Base-by-base conservation (phyloP, 2,329 filamentous ascomycete genomes). In the Sarocladium strictum region DNA sequence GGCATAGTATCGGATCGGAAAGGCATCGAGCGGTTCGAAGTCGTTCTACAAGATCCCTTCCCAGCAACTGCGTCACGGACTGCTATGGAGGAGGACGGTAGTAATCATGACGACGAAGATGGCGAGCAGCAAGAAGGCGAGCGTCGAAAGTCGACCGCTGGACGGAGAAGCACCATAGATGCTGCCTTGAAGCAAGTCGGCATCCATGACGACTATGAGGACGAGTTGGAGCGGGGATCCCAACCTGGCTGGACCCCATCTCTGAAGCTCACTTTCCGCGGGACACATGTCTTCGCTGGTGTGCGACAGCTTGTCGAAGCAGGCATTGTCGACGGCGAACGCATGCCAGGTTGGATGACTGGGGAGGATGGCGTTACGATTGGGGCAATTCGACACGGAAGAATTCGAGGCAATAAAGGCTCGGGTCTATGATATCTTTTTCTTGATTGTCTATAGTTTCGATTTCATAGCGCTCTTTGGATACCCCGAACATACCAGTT, bases 321-420 rank as follows among this genome's bases (percentile, higher is more conserved):
- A 15, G 90, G 89, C 0, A 77, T 89, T 52, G 74, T 96, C 24
- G 84, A 95, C 64, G 86, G 89, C 1, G 79, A 85, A 62, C 81
- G 76, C 54, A 92, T 95, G 87, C 90, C 91, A 0, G 87, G 87
- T 0, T 96, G 90, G 90, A 86, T 96, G 85, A 94, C 90, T 1
- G 91, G 90, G 2, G 90, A 96, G 63, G 87, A 90, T 43, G 87
- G 85, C 0, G 84, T 94, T 4, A 94, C 88, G 53, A 77, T 85
- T 35, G 87, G 89, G 0, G 78, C 83, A 26, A 83, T 95, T 3
- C 79, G 77, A 59, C 69, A 82, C 56, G 89, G 90, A 2, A 76
- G 84, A 58, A 83, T 91, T 62, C 71, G 72, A 41, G 81, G 79
- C 1, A 71, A 79, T 62, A 82, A 77, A 57, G 81, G 81, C 4